Percentiles rank a stretch among this genome's conserved stretches.
Conservation (phyloP, 2,329 filamentous ascomycete genomes). For the Lachnellula cervina region DNA sequence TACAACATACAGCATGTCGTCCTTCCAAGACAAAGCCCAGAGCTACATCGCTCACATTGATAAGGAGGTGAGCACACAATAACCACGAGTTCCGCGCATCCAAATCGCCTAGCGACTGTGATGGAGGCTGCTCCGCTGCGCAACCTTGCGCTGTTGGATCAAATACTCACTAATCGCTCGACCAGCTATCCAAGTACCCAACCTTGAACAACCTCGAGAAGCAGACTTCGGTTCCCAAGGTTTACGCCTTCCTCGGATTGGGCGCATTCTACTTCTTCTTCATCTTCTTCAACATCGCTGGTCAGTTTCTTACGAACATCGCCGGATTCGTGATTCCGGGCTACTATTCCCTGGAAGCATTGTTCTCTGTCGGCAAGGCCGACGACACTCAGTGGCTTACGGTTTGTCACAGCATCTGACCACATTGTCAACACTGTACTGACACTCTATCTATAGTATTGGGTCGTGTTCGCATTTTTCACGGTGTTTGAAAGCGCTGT, state of each 20-base stretch:
- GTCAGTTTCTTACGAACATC: conserved; percentile 81
- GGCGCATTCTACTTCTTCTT: conserved; percentile 82
- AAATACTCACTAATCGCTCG: conserved; percentile 2
- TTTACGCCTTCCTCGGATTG: conserved; percentile 73
- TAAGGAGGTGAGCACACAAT: conserved; percentile 57
- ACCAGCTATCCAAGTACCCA: conserved; percentile 79
- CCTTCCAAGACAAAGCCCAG: conserved; percentile 71
- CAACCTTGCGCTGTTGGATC: not conserved
- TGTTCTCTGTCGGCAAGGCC: conserved; percentile 65
- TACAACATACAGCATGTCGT: conserved; percentile 49
- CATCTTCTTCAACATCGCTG: conserved; percentile 87
- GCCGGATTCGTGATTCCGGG: conserved; percentile 78
- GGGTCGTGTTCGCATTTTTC: conserved; percentile 80
- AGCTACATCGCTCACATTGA: conserved; percentile 75
- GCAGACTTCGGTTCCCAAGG: conserved; percentile 77
- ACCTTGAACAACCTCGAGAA: conserved; percentile 80
- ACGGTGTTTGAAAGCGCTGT: conserved; percentile 79
- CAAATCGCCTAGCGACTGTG: not conserved
- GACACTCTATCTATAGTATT: conserved; percentile 55
- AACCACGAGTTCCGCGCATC: not conserved
- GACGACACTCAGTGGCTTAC: conserved; percentile 81
- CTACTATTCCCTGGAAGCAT: conserved; percentile 76
- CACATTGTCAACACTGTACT: not conserved
- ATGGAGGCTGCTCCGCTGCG: not conserved
- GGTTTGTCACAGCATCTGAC: conserved; percentile 42